Evolutionary conservation across 176 grass and related monocot species (phyloP), one percentile per base, ranked within the genome.

Genomic region (Secale cereale): DNA sequence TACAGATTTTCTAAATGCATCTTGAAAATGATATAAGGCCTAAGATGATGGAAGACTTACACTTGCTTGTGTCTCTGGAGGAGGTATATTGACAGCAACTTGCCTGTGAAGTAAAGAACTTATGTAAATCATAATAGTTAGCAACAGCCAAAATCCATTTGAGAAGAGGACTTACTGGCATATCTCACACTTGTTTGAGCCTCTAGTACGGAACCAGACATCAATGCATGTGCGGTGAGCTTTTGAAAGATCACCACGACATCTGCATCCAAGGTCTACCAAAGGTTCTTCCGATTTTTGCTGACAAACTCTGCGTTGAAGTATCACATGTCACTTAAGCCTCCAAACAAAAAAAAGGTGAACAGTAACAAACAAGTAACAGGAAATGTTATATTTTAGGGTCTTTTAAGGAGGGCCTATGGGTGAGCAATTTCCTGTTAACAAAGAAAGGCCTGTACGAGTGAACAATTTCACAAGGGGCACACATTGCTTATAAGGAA

Each of bases 151-250:
- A 65, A 65, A 33, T 71, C 71, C 50, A 59, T 76, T 3, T 66
- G 81, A 54, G 82, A 61, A 67, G 33, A 83, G 77, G 32, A 96
- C 91, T 89, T 92, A 99, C 97, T 99, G 97, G 94, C 97, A 99
- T 84, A 99, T 99, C 88, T 99, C 94, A 64, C 97, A 99, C 79
- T 99, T 96, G 81, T 96, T 99, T 77, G 94, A 96, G 68, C 97
- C 97, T 90, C 86, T 96, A 54, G 97, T 94, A 74, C 79, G 97
- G 59, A 99, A 96, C 97, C 97, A 99, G 85, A 96, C 82, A 86
- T 86, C 88, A 81, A 99, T 99, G 83, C 97, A 99, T 8, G 90
- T 91, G 35, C 79, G 91, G 70, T 99, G 97, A 48, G 94, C 90
- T 89, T 96, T 92, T 35, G 94, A 87, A 82, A 99, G 94, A 76